Conservation (phyloP, 148 eudicot genomes). For the Chenopodium formosanum region DNA sequence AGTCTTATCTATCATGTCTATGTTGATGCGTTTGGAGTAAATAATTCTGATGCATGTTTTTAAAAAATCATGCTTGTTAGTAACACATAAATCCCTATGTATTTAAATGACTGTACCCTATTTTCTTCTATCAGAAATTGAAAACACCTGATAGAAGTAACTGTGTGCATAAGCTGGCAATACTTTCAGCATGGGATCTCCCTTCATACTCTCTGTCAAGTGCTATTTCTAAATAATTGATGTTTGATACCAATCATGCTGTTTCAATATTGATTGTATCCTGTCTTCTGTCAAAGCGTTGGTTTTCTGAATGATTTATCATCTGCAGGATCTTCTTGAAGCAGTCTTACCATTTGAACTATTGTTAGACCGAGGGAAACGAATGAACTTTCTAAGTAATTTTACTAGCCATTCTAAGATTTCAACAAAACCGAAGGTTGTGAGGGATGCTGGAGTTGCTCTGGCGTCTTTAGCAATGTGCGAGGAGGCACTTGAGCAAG, state of each 20-base stretch:
- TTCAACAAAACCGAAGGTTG: conserved; percentile 61
- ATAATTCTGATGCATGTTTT: conserved; percentile 1
- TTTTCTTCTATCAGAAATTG: neutral
- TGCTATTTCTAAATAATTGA: neutral
- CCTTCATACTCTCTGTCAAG: neutral
- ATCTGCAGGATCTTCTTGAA: conserved; percentile 78
- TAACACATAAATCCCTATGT: neutral
- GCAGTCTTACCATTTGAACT: conserved; percentile 93
- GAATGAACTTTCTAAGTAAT: conserved; percentile 52
- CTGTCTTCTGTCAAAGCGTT: conserved; percentile 9
- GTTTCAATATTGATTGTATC: neutral
- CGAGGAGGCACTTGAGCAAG: conserved; percentile 89
- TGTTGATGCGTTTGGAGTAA: neutral
- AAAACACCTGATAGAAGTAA: neutral
- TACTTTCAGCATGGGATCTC: neutral
- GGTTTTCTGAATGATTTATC: conserved; percentile 17
- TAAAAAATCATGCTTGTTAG: neutral
- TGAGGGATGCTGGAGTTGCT: conserved; percentile 88
- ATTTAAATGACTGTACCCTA: neutral
- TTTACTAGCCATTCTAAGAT: conserved; percentile 38
- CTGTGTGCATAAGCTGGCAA: conserved; percentile 5
- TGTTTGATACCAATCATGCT: neutral
- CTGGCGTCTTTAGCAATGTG: conserved; percentile 72
- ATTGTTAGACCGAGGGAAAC: conserved; percentile 70
- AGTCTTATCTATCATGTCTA: too few relatives aligned